Base-by-base conservation (phyloP, 2,329 filamentous ascomycete genomes). In the Escovopsis sp. region DNA sequence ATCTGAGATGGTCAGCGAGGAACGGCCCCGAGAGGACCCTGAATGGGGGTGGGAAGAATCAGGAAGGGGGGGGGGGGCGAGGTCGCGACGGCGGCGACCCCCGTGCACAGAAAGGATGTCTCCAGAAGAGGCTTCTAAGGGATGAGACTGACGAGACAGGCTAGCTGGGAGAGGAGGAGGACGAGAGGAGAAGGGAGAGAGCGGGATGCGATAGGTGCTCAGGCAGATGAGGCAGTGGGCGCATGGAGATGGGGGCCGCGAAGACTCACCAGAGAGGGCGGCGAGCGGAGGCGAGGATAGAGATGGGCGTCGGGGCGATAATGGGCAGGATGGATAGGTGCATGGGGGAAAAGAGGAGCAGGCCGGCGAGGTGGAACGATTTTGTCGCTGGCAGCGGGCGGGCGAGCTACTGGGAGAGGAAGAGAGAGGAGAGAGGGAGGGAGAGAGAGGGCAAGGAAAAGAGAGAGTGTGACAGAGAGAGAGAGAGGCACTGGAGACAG, bases 311-410 rank as follows among this genome's bases (percentile, higher is more conserved):
- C 45, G 41, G 49, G 50, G 48, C 47, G n/a, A n/a, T n/a, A n/a
- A n/a, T n/a, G 48, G 53, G 48, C 48, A 51, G 55, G 52, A 49
- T 52, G 54, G 21, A 25, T 9, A 9, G 21, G 57, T 58, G 56
- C 50, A 57, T 54, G 54, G 53, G n/a, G 55, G 57, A 61, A 60
- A 60, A 60, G 57, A 61, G 57, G 57, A 60, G 46, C 41, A 41
- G 21, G 21, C 21, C 9, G 49, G 47, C 44, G 50, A 58, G 49
- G 56, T 54, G 49, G 50, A 53, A 53, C 48, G 55, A 58, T 40
- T 59, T 60, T 58, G 57, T 56, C 54, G 51, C 47, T 49, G 48
- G 46, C 42, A 31, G 17, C 42, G 27, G 13, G 8, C 8, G 13
- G 14, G 27, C 13, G 27, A 29, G 27, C 13, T n/a, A 27, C 9